Evolutionary conservation across 2,329 filamentous ascomycete species (phyloP).

Genomic region (Lanzia echinophila): DNA sequence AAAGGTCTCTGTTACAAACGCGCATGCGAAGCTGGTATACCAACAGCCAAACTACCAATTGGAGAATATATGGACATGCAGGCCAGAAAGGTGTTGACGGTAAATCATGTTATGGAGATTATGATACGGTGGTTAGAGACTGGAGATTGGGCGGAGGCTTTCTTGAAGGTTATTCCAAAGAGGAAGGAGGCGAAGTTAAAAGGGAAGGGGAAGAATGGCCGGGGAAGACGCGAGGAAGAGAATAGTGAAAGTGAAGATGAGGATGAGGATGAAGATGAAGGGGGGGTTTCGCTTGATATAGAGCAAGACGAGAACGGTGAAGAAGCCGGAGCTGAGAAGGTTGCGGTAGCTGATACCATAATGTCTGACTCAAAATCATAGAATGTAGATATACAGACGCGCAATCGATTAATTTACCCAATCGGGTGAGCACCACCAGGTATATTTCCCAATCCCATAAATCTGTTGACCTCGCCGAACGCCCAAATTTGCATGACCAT

Average conservation of each 20-base stretch:
- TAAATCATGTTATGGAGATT: slow-evolving; percentile 95
- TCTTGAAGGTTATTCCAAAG: slow-evolving; percentile 81
- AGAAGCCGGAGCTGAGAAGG: not conserved
- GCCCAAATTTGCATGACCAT: not conserved
- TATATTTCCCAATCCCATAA: slow-evolving; percentile 3
- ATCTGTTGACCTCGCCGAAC: not conserved
- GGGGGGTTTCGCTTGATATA: not conserved
- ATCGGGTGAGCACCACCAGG: not conserved
- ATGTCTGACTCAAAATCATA: not conserved
- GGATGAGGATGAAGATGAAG: slow-evolving; percentile 1
- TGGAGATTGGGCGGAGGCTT: slow-evolving; percentile 87
- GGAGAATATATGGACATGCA: slow-evolving; percentile 92
- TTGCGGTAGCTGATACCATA: not conserved
- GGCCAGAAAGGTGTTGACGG: slow-evolving; percentile 77
- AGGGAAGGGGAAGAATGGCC: slow-evolving; percentile 20
- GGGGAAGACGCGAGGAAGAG: slow-evolving; percentile 25
- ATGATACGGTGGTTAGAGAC: slow-evolving; percentile 90
- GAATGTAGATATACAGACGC: not conserved
- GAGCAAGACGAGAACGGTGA: not conserved
- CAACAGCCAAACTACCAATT: slow-evolving; percentile 87
- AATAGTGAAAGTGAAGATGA: not conserved
- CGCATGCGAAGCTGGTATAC: slow-evolving; percentile 67
- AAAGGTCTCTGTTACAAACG: slow-evolving; percentile 89
- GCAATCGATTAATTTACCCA: not conserved
- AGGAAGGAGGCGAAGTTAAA: slow-evolving; percentile 75